Percentiles rank a stretch among this genome's conserved stretches.
These are phyloP conservation scores for Talaromyces islandicus DNA, from an alignment of 2,329 filamentous ascomycete genomes.

Conservation along the genomic window DNA sequence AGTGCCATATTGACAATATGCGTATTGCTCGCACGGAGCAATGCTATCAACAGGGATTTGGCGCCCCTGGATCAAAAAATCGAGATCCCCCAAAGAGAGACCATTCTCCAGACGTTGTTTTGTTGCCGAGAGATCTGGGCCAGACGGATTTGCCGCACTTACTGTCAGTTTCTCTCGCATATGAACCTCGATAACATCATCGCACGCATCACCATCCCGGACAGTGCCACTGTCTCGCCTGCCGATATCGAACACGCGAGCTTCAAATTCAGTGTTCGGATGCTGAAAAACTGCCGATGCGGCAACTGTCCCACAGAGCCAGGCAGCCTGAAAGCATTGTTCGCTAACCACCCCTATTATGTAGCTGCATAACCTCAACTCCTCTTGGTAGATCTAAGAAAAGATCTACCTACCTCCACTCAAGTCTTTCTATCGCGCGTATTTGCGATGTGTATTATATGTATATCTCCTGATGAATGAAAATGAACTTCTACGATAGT, in stretches of 20 bases:
- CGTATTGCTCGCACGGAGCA: conserved; percentile 12
- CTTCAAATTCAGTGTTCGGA: conserved; percentile 3
- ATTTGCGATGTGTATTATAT: background rate
- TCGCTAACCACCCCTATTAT: conserved; percentile 5
- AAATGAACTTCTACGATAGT: background rate
- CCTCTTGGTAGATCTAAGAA: background rate
- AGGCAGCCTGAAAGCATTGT: conserved; percentile 8
- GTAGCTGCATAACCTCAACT: conserved; percentile 1
- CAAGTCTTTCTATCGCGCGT: background rate
- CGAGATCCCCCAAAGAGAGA: conserved; percentile 13
- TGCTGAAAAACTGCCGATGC: conserved; percentile 8
- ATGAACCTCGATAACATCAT: conserved; percentile 10
- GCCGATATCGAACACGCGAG: background rate
- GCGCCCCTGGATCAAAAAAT: conserved; percentile 2
- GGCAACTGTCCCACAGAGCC: conserved; percentile 6
- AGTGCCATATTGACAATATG: conserved; percentile 15
- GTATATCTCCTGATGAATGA: background rate
- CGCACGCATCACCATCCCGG: background rate
- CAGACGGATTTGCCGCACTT: conserved; percentile 34
- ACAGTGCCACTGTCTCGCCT: background rate
- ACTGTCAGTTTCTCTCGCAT: conserved; percentile 11
- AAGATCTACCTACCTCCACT: background rate
- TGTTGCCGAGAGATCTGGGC: conserved; percentile 36
- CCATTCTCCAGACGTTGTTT: conserved; percentile 14
- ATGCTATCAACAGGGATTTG: conserved; percentile 8